Evolutionary conservation across 2,329 filamentous ascomycete species (phyloP).

Genomic region (Amesomyces nigricolor): DNA sequence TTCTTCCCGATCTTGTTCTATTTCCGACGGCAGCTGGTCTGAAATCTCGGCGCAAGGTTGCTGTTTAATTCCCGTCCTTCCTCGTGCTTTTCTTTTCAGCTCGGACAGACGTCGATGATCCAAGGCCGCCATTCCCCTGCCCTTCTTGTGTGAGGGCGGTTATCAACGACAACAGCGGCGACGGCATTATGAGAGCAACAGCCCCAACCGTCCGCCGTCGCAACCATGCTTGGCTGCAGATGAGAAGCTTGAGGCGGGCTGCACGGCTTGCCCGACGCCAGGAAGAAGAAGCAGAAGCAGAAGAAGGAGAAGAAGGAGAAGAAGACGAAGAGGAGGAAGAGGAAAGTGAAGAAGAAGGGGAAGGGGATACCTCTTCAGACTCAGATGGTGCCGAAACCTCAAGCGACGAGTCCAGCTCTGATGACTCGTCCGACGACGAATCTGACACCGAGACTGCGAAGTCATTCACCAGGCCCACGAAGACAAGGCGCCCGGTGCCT

Average conservation of each 20-base stretch:
- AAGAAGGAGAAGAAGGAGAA: too few relatives aligned
- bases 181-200: slow-evolving; percentile 17
- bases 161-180: background rate
- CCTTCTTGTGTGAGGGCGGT: background rate
- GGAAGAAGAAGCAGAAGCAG: background rate
- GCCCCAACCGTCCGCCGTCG: slow-evolving; percentile 18
- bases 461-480: background rate
- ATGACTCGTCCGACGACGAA: slow-evolving; percentile 5
- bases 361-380: background rate
- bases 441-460: background rate
- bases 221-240: slow-evolving; percentile 21
- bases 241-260: slow-evolving; percentile 14
- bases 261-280: slow-evolving; percentile 13
- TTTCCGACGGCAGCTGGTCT: slow-evolving; percentile 20
- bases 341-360: too few relatives aligned
- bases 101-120: slow-evolving; percentile 14
- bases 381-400: slow-evolving; percentile 9
- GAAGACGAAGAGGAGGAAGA: too few relatives aligned
- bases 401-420: slow-evolving; percentile 8
- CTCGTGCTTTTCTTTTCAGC: background rate
- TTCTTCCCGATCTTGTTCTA: slow-evolving; percentile 3
- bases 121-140: background rate
- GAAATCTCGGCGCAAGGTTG: slow-evolving; percentile 11
- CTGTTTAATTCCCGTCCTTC: background rate
- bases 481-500: background rate